Evolutionary conservation across 2,329 filamentous ascomycete species (phyloP).

Genomic region (Colletotrichum eleusines): DNA sequence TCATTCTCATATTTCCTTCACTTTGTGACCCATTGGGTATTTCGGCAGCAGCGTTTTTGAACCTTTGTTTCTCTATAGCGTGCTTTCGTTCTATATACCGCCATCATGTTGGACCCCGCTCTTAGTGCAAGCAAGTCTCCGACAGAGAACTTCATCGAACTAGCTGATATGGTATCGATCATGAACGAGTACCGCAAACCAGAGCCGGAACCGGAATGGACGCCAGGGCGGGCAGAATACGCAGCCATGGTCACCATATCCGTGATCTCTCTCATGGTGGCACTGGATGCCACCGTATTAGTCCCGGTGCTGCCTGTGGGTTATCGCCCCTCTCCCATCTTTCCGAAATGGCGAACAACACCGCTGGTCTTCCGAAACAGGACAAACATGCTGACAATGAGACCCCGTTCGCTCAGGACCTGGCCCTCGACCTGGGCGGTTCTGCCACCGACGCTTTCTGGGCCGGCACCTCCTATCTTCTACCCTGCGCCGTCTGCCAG

Average conservation of each 20-base stretch:
- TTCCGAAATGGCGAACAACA: too few relatives aligned
- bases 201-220: constrained; percentile 47
- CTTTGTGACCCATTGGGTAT: too few relatives aligned
- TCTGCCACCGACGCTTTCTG: constrained; percentile 14
- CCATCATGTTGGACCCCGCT: not conserved
- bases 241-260: constrained; percentile 56
- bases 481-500: constrained; percentile 4
- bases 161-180: not conserved
- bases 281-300: constrained; percentile 61
- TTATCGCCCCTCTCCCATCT: not conserved
- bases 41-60: too few relatives aligned
- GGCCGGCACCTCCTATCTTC: constrained; percentile 4
- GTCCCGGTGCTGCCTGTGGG: constrained; percentile 58
- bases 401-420: not conserved
- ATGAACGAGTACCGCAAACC: not conserved
- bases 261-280: constrained; percentile 61
- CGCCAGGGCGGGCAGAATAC: constrained; percentile 54
- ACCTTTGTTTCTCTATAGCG: not conserved
- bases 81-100: not conserved
- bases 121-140: not conserved
- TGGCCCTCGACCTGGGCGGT: not conserved
- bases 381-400: not conserved
- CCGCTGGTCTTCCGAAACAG: not conserved
- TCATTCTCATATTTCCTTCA: too few relatives aligned
- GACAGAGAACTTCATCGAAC: not conserved